These are phyloP conservation scores for Quaeritorhiza haematococci DNA, from an alignment of 371 early-diverging fungal genomes.

Conservation along the genomic window DNA sequence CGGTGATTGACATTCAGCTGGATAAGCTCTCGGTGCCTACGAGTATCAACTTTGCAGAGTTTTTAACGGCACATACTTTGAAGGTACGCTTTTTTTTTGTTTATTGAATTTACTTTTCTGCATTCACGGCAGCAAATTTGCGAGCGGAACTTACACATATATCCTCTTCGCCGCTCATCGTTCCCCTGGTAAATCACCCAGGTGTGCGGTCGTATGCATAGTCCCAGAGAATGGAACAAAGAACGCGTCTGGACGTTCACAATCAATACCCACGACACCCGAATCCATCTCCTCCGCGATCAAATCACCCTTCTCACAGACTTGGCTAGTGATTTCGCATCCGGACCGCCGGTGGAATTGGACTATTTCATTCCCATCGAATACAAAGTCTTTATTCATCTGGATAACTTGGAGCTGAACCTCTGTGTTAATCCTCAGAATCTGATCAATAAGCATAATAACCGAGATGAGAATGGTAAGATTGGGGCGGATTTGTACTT, in stretches of 20 bases:
- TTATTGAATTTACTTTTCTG: background rate
- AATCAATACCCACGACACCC: slow-evolving; percentile 28
- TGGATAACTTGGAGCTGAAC: slow-evolving; percentile 53
- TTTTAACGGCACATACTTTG: slow-evolving; percentile 48
- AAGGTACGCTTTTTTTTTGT: slow-evolving; percentile 34
- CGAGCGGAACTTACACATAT: background rate
- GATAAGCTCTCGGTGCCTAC: slow-evolving; percentile 50
- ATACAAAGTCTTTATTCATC: slow-evolving; percentile 51
- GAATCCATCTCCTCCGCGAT: slow-evolving; percentile 68
- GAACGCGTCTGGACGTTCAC: slow-evolving; percentile 62
- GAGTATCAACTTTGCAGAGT: slow-evolving; percentile 67
- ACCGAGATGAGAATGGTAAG: slow-evolving; percentile 73
- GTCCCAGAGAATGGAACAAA: slow-evolving; percentile 77
- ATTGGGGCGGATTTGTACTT: background rate
- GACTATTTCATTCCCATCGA: slow-evolving; percentile 58
- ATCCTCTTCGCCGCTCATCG: background rate
- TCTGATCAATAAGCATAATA: slow-evolving; percentile 66
- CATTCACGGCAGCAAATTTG: too few relatives aligned
- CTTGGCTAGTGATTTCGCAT: slow-evolving; percentile 67
- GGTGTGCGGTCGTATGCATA: slow-evolving; percentile 55
- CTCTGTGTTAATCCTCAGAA: slow-evolving; percentile 79
- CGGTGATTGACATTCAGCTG: slow-evolving; percentile 46
- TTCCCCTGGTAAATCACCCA: too few relatives aligned
- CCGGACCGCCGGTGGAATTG: slow-evolving; percentile 49
- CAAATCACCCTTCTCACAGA: slow-evolving; percentile 79